Conservation (phyloP, 176 grass and related monocot species). For the Elymus sibiricus region DNA sequence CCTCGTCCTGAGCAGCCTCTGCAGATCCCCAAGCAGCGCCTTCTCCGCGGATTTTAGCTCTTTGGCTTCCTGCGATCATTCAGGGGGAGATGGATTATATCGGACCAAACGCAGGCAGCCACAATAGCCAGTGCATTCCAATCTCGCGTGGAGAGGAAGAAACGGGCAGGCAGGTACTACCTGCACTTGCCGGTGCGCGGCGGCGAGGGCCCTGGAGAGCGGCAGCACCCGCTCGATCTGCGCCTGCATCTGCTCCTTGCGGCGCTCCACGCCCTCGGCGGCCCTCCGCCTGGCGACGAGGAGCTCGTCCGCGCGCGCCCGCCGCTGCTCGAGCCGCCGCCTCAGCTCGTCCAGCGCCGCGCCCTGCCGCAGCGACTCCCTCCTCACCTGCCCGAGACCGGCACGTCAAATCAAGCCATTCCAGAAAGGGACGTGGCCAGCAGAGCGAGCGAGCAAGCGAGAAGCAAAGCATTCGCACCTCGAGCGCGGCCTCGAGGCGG, state of each 20-base stretch:
- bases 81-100: not conserved
- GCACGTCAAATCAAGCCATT: too few relatives aligned
- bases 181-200: slow-evolving; percentile 11
- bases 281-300: not conserved
- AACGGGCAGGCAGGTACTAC: not conserved
- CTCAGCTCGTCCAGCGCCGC: slow-evolving; percentile 38
- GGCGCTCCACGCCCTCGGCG: not conserved
- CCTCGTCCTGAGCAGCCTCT: slow-evolving; percentile 35
- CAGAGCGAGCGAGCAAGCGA: not conserved
- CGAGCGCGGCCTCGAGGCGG: slow-evolving; percentile 35
- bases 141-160: too few relatives aligned
- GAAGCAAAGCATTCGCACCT: slow-evolving; percentile 6
- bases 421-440: not conserved
- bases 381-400: slow-evolving; percentile 27
- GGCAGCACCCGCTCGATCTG: slow-evolving; percentile 39
- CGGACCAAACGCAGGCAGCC: not conserved
- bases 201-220: slow-evolving; percentile 30
- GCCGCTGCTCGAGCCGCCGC: slow-evolving; percentile 20
- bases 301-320: slow-evolving; percentile 15
- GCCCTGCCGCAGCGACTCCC: slow-evolving; percentile 28
- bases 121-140: not conserved
- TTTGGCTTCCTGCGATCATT: slow-evolving; percentile 32
- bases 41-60: slow-evolving; percentile 5
- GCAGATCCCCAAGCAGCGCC: slow-evolving; percentile 23
- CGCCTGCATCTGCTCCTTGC: slow-evolving; percentile 26